These are phyloP conservation scores for Trichoderma arundinaceum DNA, from an alignment of 2,329 filamentous ascomycete species.

Conservation along the genomic window DNA sequence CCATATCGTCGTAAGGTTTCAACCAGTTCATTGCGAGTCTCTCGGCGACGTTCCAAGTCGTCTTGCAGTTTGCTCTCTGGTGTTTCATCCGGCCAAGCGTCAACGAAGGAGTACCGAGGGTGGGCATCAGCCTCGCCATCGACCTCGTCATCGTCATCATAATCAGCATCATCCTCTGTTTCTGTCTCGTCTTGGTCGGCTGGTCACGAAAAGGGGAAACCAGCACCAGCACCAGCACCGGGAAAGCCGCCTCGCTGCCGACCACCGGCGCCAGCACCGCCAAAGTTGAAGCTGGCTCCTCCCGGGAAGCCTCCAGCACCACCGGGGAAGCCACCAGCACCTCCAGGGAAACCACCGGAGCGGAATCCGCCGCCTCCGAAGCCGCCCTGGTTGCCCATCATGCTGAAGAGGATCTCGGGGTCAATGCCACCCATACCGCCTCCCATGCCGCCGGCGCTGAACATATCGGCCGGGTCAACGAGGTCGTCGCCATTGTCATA, in stretches of 20 bases:
- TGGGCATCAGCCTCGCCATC: slow-evolving; percentile 39
- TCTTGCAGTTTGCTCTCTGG: slow-evolving; percentile 40
- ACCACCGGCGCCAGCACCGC: slow-evolving; percentile 42
- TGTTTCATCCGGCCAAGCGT: slow-evolving; percentile 28
- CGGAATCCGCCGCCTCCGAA: slow-evolving; percentile 62
- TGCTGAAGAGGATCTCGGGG: slow-evolving; percentile 79
- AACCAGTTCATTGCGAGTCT: slow-evolving; percentile 48
- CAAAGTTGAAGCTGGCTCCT: slow-evolving; percentile 63
- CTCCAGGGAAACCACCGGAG: slow-evolving; percentile 57
- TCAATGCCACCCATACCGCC: slow-evolving; percentile 73
- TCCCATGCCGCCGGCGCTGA: slow-evolving; percentile 69
- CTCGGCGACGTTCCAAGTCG: slow-evolving; percentile 42
- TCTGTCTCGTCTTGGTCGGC: slow-evolving; percentile 46
- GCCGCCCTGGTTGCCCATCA: slow-evolving; percentile 73
- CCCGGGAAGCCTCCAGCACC: slow-evolving; percentile 54
- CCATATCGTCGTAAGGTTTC: slow-evolving; percentile 51
- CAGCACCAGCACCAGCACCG: slow-evolving; percentile 41
- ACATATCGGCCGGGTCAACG: slow-evolving; percentile 86
- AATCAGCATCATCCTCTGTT: slow-evolving; percentile 43
- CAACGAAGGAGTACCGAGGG: slow-evolving; percentile 14
- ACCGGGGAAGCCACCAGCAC: slow-evolving; percentile 57
- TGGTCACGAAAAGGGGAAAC: slow-evolving; percentile 58
- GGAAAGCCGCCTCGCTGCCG: slow-evolving; percentile 47
- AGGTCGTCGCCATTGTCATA: slow-evolving; percentile 95
- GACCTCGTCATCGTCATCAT: slow-evolving; percentile 41